These are phyloP conservation scores for Periconia digitata DNA, from an alignment of 2,329 filamentous ascomycete species.

Conservation along the genomic window DNA sequence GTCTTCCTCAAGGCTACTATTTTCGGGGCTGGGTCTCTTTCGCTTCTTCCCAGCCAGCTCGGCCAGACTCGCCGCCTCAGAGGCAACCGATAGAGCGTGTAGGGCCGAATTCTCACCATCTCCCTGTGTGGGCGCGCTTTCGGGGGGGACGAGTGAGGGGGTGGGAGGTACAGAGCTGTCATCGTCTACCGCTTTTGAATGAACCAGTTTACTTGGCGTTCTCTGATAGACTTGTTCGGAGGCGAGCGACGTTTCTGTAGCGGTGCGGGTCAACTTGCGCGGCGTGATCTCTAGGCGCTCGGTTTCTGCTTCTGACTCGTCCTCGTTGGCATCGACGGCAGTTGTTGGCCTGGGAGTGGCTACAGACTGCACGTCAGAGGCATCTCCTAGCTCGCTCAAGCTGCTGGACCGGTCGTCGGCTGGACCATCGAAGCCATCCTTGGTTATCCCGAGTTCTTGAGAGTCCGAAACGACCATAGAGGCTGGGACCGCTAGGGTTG, in stretches of 20 bases:
- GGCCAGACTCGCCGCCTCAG: conserved; percentile 31
- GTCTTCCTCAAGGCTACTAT: conserved; percentile 41
- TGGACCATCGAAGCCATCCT: conserved; percentile 48
- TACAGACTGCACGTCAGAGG: conserved; percentile 62
- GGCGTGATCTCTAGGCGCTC: conserved; percentile 92
- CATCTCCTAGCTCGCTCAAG: conserved; percentile 85
- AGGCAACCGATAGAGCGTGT: conserved; percentile 34
- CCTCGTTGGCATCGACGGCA: conserved; percentile 50
- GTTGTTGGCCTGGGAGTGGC: conserved; percentile 28
- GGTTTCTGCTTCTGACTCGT: conserved; percentile 86
- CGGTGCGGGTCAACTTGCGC: conserved; percentile 55
- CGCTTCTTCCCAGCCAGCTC: conserved; percentile 44
- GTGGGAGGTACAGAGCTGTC: conserved; percentile 32
- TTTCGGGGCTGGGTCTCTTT: conserved; percentile 47
- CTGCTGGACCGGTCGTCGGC: conserved; percentile 74
- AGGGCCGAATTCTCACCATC: conserved; percentile 25
- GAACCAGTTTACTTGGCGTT: conserved; percentile 42
- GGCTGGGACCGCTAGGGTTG: conserved; percentile 24
- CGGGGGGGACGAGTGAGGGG: conserved; percentile 22
- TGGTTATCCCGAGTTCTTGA: conserved; percentile 11
- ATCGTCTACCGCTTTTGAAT: conserved; percentile 34
- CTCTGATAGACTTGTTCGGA: conserved; percentile 36
- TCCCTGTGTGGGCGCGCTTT: conserved; percentile 17
- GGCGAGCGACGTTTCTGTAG: conserved; percentile 35
- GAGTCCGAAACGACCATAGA: conserved; percentile 18